These are phyloP conservation scores for Vinca minor DNA, from an alignment of 257 asterid genomes.

Conservation along the genomic window DNA sequence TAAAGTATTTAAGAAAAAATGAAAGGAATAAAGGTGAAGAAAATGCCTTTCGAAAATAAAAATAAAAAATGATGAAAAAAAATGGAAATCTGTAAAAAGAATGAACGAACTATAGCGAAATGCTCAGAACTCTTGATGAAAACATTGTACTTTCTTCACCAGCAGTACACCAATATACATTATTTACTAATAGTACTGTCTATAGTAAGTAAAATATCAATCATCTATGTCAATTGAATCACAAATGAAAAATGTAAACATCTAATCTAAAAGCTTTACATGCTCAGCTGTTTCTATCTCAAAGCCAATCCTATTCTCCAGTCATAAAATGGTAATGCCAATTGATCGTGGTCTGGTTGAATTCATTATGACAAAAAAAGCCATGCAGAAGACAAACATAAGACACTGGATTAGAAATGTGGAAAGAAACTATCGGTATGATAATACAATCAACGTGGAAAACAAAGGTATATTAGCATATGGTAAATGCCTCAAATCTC, in stretches of 20 bases:
- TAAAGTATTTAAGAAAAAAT: too few species aligned
- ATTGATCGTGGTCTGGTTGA: not conserved
- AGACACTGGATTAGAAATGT: not conserved
- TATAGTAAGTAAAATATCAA: too few species aligned
- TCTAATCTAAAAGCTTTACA: not conserved
- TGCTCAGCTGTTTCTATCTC: not conserved
- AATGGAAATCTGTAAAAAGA: too few species aligned
- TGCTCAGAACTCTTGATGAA: not conserved
- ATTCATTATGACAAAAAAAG: not conserved
- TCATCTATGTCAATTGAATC: too few species aligned
- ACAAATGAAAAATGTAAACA: not conserved
- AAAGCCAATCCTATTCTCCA: not conserved
- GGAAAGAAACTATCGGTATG: conserved; percentile 1
- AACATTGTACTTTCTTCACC: too few species aligned
- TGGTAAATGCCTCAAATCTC: not conserved
- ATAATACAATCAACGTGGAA: not conserved
- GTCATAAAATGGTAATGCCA: not conserved
- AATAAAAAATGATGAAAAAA: too few species aligned
- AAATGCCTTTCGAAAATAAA: too few species aligned
- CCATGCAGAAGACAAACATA: not conserved
- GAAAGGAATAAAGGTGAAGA: too few species aligned
- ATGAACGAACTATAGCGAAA: not conserved
- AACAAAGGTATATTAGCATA: conserved; percentile 7
- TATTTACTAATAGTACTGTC: too few species aligned
- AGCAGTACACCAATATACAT: too few species aligned